A percentile compares a stretch with the other conserved stretches of the same genome.
Conservation (phyloP, 495 filamentous ascomycete genomes). For the Penicillium canescens region DNA sequence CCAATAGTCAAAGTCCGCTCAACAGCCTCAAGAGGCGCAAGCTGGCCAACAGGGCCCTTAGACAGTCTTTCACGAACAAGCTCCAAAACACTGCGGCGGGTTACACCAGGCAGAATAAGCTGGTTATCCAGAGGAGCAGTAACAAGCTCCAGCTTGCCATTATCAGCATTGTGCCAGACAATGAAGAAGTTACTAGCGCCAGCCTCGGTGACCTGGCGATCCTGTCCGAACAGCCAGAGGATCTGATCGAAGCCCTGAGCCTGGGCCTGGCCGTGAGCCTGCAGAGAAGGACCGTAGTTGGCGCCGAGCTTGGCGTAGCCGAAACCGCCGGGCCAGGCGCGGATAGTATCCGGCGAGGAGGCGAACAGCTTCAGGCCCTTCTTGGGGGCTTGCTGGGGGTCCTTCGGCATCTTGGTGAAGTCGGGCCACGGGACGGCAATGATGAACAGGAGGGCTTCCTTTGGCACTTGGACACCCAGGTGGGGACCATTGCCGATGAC, state of each 20-base stretch:
- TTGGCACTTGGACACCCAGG: constrained; percentile 78
- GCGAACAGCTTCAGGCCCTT: constrained; percentile 76
- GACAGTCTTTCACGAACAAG: constrained; percentile 64
- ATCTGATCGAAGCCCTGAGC: constrained; percentile 78
- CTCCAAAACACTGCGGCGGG: constrained; percentile 72
- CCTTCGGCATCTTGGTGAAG: constrained; percentile 39
- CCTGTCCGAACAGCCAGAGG: constrained; percentile 82
- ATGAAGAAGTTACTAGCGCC: constrained; percentile 94
- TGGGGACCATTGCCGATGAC: constrained; percentile 79
- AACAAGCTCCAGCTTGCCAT: constrained; percentile 67
- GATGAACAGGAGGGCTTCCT: constrained; percentile 82
- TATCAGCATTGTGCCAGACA: constrained; percentile 68
- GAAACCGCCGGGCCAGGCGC: constrained; percentile 92
- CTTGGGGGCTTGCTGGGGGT: constrained; percentile 20
- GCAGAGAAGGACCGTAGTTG: constrained; percentile 83
- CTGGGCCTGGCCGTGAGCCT: constrained; percentile 72
- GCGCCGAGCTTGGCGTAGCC: constrained; percentile 89
- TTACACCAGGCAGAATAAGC: constrained; percentile 85
- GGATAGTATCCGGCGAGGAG: constrained; percentile 71
- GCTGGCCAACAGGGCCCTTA: constrained; percentile 29
- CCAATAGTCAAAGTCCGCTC: constrained; percentile 79
- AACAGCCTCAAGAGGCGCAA: constrained; percentile 67
- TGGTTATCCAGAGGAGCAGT: constrained; percentile 80
- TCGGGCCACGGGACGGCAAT: constrained; percentile 74
- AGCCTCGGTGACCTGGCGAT: constrained; percentile 81